Evolutionary conservation across 2,329 filamentous ascomycete species (phyloP), one percentile per base, ranked within the genome.

Genomic region (Aspergillus sp.): DNA sequence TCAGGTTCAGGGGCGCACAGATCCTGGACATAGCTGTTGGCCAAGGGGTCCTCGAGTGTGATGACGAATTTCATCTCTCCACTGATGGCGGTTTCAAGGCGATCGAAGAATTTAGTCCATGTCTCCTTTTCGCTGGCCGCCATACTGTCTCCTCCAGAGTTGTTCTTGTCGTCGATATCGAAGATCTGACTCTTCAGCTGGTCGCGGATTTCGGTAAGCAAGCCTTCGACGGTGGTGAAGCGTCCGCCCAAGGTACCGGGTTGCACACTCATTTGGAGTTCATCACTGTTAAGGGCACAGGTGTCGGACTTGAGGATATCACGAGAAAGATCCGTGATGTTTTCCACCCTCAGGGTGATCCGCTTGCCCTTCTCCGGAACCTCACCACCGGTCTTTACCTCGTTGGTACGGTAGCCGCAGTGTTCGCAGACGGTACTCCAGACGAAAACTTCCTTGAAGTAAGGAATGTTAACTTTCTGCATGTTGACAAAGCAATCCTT

Each of bases 401-500:
- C 93, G 68, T 95, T 97, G 56, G 86, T 93, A 50, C 89, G 85
- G 74, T 97, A 95, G 45, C 91, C 91, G 64, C 93, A 98, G 66
- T 85, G 78, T 27, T 91, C 85, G 70, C 93, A 98, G 27, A 89
- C 84, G 2, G 91, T 97, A 56, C 85, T 90, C 88, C 95, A 97
- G 57, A 98, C 77, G 33, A 96, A 84, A 3, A 98, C 93, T 62
- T 97, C 88, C 71, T 96, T 95, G 74, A 98, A 98, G 71, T 95
- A 86, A 1, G 93, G 93, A 50, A 98, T 96, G 59, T 95, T 89
- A 45, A 97, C 89, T 85, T 95, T 95, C 75, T 96, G 95, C 89
- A 96, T 96, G 68, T 95, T 90, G 7, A 94, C 95, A 4, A 83
- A 82, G 70, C 90, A 96, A 5, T 82, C 73, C 67, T 87, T 87